Conservation (phyloP, 23 red algal genomes). For the Gracilariopsis chorda region DNA sequence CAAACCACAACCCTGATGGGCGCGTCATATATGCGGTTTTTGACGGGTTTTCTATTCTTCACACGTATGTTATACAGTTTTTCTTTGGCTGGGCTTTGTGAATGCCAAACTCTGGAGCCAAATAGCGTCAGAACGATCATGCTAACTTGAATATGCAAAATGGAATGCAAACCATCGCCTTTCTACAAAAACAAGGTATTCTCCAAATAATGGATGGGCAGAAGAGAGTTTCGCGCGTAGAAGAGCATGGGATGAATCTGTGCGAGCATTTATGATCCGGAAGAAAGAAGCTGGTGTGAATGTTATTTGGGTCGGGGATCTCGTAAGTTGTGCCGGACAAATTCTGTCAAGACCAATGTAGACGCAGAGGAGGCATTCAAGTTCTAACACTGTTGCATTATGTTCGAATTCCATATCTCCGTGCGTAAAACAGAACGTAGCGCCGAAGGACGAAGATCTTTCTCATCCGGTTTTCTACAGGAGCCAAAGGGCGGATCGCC, state of each 20-base stretch:
- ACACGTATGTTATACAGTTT: slow-evolving; percentile 33
- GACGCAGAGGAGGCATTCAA: not conserved
- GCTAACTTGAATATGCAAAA: too few relatives aligned
- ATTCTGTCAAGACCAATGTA: not conserved
- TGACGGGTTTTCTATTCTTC: slow-evolving; percentile 37
- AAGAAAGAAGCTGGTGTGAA: slow-evolving; percentile 27
- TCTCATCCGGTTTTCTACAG: slow-evolving; percentile 50
- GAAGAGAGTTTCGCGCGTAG: slow-evolving; percentile 19
- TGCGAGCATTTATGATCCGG: slow-evolving; percentile 23
- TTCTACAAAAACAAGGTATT: slow-evolving; percentile 52
- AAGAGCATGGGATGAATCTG: slow-evolving; percentile 28
- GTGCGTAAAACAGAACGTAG: slow-evolving; percentile 33
- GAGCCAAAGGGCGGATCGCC: not conserved
- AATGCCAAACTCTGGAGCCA: too few relatives aligned
- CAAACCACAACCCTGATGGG: slow-evolving; percentile 20
- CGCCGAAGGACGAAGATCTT: slow-evolving; percentile 35
- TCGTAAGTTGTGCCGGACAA: slow-evolving; percentile 18
- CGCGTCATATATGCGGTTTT: slow-evolving; percentile 56
- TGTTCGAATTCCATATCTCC: not conserved
- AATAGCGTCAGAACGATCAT: too few relatives aligned
- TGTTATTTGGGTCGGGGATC: slow-evolving; percentile 57
- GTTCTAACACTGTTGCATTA: too few relatives aligned
- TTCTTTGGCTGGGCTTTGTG: too few relatives aligned
- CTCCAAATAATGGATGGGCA: slow-evolving; percentile 56
- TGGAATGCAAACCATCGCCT: too few relatives aligned